A percentile compares a stretch with the other conserved stretches of the same genome.
Evolutionary conservation across 2,329 filamentous ascomycete species (phyloP).

Genomic region (Intubia oerlemansii): DNA sequence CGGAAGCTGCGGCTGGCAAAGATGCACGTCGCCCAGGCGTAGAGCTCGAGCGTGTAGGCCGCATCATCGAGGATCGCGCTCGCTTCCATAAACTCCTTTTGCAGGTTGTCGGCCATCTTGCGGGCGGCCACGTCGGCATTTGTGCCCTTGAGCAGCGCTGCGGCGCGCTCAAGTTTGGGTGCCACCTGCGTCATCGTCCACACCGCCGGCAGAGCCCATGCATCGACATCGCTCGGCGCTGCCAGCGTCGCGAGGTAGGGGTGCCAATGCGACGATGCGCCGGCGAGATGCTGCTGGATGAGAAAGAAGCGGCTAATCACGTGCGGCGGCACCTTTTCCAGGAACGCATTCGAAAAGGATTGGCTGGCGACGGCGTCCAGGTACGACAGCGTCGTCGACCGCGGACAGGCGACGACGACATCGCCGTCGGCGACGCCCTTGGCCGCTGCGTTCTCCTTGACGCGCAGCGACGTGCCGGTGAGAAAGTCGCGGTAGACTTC

Average conservation of each 20-base stretch:
- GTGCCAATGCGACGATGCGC: constrained; percentile 39
- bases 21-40: constrained; percentile 42
- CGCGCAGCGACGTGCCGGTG: constrained; percentile 33
- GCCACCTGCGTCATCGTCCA: no score
- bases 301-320: constrained; percentile 47
- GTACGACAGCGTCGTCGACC: constrained; percentile 33
- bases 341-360: constrained; percentile 25
- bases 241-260: constrained; percentile 47
- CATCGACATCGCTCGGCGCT: constrained; percentile 27
- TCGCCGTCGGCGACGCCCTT: constrained; percentile 16
- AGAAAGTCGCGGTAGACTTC: constrained; percentile 28
- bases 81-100: constrained; percentile 20
- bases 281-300: constrained; percentile 42
- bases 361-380: constrained; percentile 27
- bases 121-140: constrained; percentile 26
- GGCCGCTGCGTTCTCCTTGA: constrained; percentile 15
- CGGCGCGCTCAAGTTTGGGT: constrained; percentile 26
- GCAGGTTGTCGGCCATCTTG: constrained; percentile 24
- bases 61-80: not conserved
- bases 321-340: constrained; percentile 29
- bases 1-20: constrained; percentile 45
- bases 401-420: constrained; percentile 28
- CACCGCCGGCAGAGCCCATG: constrained; percentile 37
- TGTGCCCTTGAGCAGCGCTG: constrained; percentile 27
- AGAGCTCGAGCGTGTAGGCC: constrained; percentile 25